Conservation (phyloP, 768 basidiomycete species). For the Imleria badia region DNA sequence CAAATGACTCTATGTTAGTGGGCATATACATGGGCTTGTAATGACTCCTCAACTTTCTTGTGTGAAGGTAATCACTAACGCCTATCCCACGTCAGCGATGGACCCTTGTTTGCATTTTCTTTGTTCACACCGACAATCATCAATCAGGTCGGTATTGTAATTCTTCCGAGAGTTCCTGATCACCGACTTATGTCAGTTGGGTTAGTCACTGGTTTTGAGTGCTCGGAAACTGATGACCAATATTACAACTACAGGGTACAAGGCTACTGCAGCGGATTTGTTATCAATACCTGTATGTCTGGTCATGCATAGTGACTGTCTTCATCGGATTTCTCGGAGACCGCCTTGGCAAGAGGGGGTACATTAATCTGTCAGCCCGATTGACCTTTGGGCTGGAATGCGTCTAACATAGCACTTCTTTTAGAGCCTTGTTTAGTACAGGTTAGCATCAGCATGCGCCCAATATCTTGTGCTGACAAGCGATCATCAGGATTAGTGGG, state of each 20-base stretch:
- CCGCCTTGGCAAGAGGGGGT: constrained; percentile 51
- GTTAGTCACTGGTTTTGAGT: constrained; percentile 8
- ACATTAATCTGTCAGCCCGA: constrained; percentile 56
- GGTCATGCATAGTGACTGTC: constrained; percentile 68
- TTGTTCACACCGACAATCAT: constrained; percentile 48
- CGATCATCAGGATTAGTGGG: constrained; percentile 43
- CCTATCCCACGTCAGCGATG: constrained; percentile 34
- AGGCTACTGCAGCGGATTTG: constrained; percentile 66
- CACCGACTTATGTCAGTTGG: constrained; percentile 12
- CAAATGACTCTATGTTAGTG: constrained; percentile 40
- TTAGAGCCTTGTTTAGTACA: constrained; percentile 30
- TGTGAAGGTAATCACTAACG: not conserved
- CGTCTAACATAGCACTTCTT: constrained; percentile 7
- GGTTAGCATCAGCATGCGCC: constrained; percentile 20
- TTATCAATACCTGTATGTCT: constrained; percentile 77
- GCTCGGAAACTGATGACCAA: not conserved
- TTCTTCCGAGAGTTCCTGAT: not conserved
- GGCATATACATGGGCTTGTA: constrained; percentile 72
- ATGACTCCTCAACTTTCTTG: constrained; percentile 16
- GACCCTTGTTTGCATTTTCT: constrained; percentile 56
- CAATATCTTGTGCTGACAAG: not conserved
- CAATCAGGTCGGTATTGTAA: constrained; percentile 44
- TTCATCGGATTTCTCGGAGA: constrained; percentile 63
- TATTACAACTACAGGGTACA: constrained; percentile 43
- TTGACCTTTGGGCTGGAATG: not conserved